Conservation (phyloP, 2,329 filamentous ascomycete genomes). For the Aspergillus latus region DNA sequence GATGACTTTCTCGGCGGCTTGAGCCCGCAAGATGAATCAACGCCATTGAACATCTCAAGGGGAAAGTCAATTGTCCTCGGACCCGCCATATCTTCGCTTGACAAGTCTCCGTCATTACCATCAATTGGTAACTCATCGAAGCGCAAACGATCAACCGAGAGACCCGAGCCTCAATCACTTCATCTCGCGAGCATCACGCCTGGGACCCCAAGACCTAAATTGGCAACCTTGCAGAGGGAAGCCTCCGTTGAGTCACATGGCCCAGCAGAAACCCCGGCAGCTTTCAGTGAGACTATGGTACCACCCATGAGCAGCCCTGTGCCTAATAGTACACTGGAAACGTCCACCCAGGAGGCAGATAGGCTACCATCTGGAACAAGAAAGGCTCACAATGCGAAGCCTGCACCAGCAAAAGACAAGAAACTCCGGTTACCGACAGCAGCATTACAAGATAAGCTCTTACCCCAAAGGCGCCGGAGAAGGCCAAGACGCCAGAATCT, state of each 20-base stretch:
- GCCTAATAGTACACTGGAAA: constrained; percentile 21
- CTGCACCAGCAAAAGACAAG: constrained; percentile 11
- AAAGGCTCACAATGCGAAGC: not conserved
- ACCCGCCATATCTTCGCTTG: constrained; percentile 24
- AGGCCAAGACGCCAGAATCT: constrained; percentile 21
- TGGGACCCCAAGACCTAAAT: constrained; percentile 17
- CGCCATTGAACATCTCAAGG: constrained; percentile 40
- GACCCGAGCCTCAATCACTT: constrained; percentile 31
- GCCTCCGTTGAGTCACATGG: constrained; percentile 15
- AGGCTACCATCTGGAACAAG: constrained; percentile 2
- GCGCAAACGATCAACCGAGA: constrained; percentile 34
- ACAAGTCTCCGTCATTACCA: constrained; percentile 25
- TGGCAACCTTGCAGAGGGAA: constrained; percentile 4
- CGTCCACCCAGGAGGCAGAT: constrained; percentile 7
- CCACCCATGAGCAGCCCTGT: constrained; percentile 38
- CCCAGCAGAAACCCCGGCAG: constrained; percentile 20
- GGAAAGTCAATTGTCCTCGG: constrained; percentile 32
- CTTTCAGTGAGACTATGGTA: constrained; percentile 38
- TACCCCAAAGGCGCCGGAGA: constrained; percentile 35
- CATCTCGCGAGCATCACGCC: constrained; percentile 22
- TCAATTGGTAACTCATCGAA: constrained; percentile 36
- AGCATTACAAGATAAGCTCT: constrained; percentile 35
- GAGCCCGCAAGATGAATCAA: constrained; percentile 47
- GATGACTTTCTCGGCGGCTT: constrained; percentile 46
- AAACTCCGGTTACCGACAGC: constrained; percentile 33